Conservation (phyloP, 495 filamentous ascomycete genomes). For the Aspergillus sparsus region DNA sequence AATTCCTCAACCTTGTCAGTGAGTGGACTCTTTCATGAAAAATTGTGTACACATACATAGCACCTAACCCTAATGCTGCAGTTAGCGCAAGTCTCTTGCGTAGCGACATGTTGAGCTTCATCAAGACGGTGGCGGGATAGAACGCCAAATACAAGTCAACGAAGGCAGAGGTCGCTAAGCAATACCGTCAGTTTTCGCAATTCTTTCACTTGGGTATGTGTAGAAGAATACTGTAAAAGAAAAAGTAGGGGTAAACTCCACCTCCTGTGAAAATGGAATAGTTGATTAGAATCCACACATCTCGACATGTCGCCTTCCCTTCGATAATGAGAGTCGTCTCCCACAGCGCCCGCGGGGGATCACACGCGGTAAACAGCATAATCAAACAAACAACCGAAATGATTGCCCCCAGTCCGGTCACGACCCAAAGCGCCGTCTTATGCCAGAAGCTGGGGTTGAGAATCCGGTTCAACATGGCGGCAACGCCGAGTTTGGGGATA, state of each 20-base stretch:
- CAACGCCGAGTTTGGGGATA: constrained; percentile 33
- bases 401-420: constrained; percentile 19
- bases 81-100: constrained; percentile 40
- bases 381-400: constrained; percentile 31
- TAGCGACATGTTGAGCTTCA: constrained; percentile 43
- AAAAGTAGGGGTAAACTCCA: constrained; percentile 15
- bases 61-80: constrained; percentile 38
- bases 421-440: constrained; percentile 23
- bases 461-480: constrained; percentile 31
- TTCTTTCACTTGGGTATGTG: no score
- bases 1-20: not conserved
- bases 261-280: constrained; percentile 43
- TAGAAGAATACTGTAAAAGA: no score
- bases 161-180: constrained; percentile 36
- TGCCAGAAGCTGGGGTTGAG: constrained; percentile 25
- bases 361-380: constrained; percentile 33
- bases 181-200: not conserved
- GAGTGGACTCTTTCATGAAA: not conserved
- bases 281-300: constrained; percentile 35
- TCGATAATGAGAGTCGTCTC: constrained; percentile 22
- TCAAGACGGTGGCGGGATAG: constrained; percentile 33
- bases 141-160: constrained; percentile 41
- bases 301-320: constrained; percentile 33
- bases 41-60: constrained; percentile 29
- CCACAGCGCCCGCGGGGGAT: constrained; percentile 33